Evolutionary conservation across 441 rosid genomes (phyloP), one percentile per base, ranked within the genome.

Genomic region (Eruca vesicaria): DNA sequence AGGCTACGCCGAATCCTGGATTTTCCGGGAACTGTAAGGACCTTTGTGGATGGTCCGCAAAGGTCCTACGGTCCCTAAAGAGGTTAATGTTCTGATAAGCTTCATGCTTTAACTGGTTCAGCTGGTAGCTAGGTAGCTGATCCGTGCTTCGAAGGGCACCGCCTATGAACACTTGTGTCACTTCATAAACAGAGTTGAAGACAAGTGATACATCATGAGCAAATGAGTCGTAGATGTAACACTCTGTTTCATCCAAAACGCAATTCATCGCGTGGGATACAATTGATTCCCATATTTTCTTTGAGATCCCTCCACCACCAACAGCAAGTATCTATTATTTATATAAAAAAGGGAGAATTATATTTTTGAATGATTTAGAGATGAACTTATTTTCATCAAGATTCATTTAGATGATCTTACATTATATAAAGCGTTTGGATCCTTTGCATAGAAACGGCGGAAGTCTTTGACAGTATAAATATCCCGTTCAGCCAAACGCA

Each of bases 201-300:
- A 89, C 48, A 9, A 95, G 94, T 8, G 71, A 55, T 5, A 72
- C 65, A 18, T 74, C 74, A 20, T 68, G 72, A 26, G 67, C 79
- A 43, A 41, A 64, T 57, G 76, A 77, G 38, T 64, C 29, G 81
- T 87, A 91, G 63, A 63, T 60, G 58, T 82, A 86, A 16, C 75
- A 50, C 73, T 82, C 84, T 7, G 77, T 38, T 35, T 81, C 89
- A 33, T 90, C 89, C 38, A 81, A 4, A 72, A 72, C 85, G 77
- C 97, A 89, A 5, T 66, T 4, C 15, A 33, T 68, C 2, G 98
- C 98, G 41, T 95, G 99, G 0, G 72, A 75, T 43, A 83, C 71
- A 31, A 91, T 90, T 23, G 84, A 59, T 0, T 89, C 85, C 96
- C 93, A 89, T 15, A 0, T 79, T 80, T 12, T 89, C 63, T 68